phyloP scores from a whole-genome alignment of 2,329 filamentous ascomycete genomes.

The Apiospora kogelbergensis region DNA sequence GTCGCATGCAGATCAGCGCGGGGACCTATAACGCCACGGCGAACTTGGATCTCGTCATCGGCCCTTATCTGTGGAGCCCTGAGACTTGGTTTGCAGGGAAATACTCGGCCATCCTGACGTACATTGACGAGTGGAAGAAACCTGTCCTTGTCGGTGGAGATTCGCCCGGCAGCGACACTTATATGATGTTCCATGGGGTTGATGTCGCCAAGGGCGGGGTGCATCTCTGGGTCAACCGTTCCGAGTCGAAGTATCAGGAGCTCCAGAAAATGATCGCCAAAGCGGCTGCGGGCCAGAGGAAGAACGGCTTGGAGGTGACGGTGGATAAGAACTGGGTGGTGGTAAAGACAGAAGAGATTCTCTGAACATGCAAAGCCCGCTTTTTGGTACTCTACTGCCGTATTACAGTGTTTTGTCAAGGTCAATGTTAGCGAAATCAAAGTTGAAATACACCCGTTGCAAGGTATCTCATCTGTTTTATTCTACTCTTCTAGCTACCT shows the following conservation, averaged over 20 bases:
- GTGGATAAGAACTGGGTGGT: constrained; percentile 46
- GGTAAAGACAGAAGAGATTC: constrained; percentile 40
- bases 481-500: no score
- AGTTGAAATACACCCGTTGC: no score
- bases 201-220: constrained; percentile 41
- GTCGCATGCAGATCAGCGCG: constrained; percentile 40
- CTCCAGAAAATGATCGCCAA: constrained; percentile 38
- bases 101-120: constrained; percentile 42
- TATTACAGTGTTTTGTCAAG: no score
- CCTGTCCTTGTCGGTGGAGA: constrained; percentile 43
- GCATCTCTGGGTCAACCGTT: constrained; percentile 42
- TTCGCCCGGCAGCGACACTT: constrained; percentile 42
- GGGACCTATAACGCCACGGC: constrained; percentile 34
- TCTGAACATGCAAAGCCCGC: no score
- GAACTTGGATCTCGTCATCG: constrained; percentile 38
- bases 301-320: constrained; percentile 37
- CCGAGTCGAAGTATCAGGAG: constrained; percentile 32
- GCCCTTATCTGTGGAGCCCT: constrained; percentile 42
- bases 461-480: no score
- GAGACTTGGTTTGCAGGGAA: constrained; percentile 45
- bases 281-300: constrained; percentile 32
- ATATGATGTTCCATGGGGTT: constrained; percentile 45
- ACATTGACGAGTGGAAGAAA: constrained; percentile 43
- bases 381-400: no score
- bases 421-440: no score